Conservation (phyloP, 2,329 filamentous ascomycete genomes). For the Annulohypoxylon truncatum region DNA sequence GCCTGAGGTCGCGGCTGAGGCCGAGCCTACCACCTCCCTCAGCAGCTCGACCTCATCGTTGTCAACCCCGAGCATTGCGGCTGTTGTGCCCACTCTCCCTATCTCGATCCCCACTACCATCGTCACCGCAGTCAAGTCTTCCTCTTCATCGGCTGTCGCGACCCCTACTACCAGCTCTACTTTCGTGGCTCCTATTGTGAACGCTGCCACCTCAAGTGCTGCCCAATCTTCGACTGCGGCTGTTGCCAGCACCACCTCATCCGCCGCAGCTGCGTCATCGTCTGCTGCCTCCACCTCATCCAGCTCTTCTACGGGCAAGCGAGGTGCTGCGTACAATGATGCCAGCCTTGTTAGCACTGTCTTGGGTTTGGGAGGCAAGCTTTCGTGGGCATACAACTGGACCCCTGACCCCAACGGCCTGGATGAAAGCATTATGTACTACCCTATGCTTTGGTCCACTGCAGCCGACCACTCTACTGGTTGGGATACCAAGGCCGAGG, state of each 20-base stretch:
- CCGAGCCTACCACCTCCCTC: slow-evolving; percentile 15
- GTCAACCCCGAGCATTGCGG: slow-evolving; percentile 18
- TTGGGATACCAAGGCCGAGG: slow-evolving; percentile 64
- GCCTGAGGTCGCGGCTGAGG: background rate
- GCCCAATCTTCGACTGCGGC: background rate
- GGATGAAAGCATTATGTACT: slow-evolving; percentile 62
- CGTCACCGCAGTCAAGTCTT: slow-evolving; percentile 40
- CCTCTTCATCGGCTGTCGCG: slow-evolving; percentile 5
- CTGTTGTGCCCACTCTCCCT: slow-evolving; percentile 10
- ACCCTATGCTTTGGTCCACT: slow-evolving; percentile 75
- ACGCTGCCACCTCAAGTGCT: background rate
- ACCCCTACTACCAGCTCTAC: background rate
- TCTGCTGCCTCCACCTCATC: slow-evolving; percentile 16
- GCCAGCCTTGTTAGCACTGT: slow-evolving; percentile 45
- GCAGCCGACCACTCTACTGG: slow-evolving; percentile 55
- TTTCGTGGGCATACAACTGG: slow-evolving; percentile 53
- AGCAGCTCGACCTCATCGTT: slow-evolving; percentile 17
- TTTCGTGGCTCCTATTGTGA: background rate
- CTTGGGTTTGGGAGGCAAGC: slow-evolving; percentile 38
- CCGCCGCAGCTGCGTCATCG: background rate
- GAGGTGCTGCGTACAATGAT: slow-evolving; percentile 52
- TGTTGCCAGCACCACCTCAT: background rate
- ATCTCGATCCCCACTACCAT: slow-evolving; percentile 44
- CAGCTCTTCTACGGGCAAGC: slow-evolving; percentile 41
- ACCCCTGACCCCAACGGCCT: slow-evolving; percentile 49